phyloP scores from a whole-genome alignment of 352 stramenopile genomes.

The Thalassiosira exigua region DNA sequence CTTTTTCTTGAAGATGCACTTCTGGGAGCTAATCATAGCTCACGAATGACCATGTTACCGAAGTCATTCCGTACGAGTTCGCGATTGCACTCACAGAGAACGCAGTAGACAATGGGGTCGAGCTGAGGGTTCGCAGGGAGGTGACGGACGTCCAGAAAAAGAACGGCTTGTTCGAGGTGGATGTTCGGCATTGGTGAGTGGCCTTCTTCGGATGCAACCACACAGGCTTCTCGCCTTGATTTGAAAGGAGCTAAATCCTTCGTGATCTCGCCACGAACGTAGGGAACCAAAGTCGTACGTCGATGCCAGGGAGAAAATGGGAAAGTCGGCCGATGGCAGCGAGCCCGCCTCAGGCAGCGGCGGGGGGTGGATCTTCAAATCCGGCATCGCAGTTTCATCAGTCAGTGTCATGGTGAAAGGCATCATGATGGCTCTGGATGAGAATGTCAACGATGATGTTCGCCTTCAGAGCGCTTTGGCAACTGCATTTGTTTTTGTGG shows the following conservation, averaged over 20 bases:
- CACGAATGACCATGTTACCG: too few relatives aligned
- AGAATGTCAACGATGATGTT: slow-evolving; percentile 26
- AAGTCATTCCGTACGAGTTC: slow-evolving; percentile 83
- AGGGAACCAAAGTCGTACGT: slow-evolving; percentile 74
- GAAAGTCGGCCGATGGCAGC: slow-evolving; percentile 47
- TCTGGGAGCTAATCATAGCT: too few relatives aligned
- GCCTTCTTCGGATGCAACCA: too few relatives aligned
- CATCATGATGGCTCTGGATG: slow-evolving; percentile 45
- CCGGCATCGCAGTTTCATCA: slow-evolving; percentile 37
- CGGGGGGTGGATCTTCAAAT: slow-evolving; percentile 19
- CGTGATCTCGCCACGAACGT: too few relatives aligned
- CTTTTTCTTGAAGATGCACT: too few relatives aligned
- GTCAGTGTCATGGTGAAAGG: slow-evolving; percentile 36
- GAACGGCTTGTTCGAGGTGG: slow-evolving; percentile 57
- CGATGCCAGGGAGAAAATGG: slow-evolving; percentile 41
- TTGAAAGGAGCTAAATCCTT: too few relatives aligned
- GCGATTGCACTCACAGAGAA: slow-evolving; percentile 81
- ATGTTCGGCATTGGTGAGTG: slow-evolving; percentile 71
- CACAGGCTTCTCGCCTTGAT: too few relatives aligned
- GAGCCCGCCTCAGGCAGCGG: slow-evolving; percentile 5
- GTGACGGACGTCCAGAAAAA: slow-evolving; percentile 60
- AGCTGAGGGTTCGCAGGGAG: slow-evolving; percentile 75
- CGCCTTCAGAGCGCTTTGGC: slow-evolving; percentile 37
- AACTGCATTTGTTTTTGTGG: slow-evolving; percentile 32
- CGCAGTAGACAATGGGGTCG: slow-evolving; percentile 81